Evolutionary conservation across 768 basidiomycete species (phyloP).

Genomic region (Agaricus sinodeliciosus): DNA sequence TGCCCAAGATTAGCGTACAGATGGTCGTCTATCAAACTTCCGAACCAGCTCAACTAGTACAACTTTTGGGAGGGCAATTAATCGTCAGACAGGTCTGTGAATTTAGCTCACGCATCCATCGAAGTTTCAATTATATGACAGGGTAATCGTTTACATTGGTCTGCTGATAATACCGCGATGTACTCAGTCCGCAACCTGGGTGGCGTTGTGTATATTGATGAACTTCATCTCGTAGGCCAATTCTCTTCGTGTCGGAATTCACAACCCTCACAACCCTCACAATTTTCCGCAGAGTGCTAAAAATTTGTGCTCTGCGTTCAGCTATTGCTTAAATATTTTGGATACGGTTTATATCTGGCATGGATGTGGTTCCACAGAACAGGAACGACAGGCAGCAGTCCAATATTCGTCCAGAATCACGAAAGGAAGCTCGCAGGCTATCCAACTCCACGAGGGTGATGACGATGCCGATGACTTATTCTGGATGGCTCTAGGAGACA

Average conservation of each 20-base stretch:
- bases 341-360: conserved; percentile 77
- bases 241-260: not conserved
- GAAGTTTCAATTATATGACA: not conserved
- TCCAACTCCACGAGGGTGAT: conserved; percentile 61
- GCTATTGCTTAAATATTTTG: conserved; percentile 69
- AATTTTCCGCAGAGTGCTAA: conserved; percentile 36
- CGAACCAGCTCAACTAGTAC: conserved; percentile 59
- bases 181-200: conserved; percentile 53
- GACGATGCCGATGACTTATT: conserved; percentile 72
- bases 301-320: conserved; percentile 81
- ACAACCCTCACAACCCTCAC: not conserved
- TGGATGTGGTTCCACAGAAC: conserved; percentile 57
- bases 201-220: conserved; percentile 57
- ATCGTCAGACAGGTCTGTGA: conserved; percentile 62
- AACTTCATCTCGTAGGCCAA: conserved; percentile 56
- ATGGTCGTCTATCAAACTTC: conserved; percentile 47
- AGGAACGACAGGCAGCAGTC: conserved; percentile 57
- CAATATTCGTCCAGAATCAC: conserved; percentile 50
- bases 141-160: conserved; percentile 47
- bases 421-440: conserved; percentile 23
- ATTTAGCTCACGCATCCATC: not conserved
- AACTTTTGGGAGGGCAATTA: conserved; percentile 61
- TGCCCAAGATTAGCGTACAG: conserved; percentile 18
- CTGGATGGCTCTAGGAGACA: conserved; percentile 80
- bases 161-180: conserved; percentile 76